Evolutionary conservation across 2,329 filamentous ascomycete genomes (phyloP).

Genomic region (Colletotrichum zoysiae): DNA sequence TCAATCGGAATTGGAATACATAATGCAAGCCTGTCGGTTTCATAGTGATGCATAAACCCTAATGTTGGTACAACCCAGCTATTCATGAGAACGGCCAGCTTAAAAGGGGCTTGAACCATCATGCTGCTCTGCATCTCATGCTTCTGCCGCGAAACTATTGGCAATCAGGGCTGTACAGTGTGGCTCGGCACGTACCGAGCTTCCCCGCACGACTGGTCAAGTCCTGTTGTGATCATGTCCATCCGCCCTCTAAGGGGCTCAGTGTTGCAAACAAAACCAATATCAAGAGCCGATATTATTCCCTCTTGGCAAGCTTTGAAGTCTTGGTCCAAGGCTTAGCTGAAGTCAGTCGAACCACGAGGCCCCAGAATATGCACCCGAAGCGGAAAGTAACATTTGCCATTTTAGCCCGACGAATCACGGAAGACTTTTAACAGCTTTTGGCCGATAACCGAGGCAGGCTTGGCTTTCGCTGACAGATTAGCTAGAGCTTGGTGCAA

Average conservation of each 20-base stretch:
- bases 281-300: background rate
- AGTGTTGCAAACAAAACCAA: background rate
- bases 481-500: background rate
- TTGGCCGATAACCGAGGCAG: background rate
- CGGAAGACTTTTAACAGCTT: background rate
- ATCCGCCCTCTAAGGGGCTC: background rate
- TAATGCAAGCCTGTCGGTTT: background rate
- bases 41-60: no score
- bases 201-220: background rate
- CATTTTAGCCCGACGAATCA: background rate
- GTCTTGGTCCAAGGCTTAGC: background rate
- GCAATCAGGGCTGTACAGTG: background rate
- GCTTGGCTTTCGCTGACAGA: background rate
- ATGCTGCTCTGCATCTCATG: background rate
- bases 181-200: conserved; percentile 21
- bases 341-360: background rate
- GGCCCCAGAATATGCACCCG: background rate
- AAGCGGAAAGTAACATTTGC: background rate
- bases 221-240: background rate
- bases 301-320: background rate
- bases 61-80: background rate
- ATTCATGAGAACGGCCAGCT: background rate
- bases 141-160: background rate
- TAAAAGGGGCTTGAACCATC: background rate
- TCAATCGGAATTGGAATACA: background rate